phyloP scores from a whole-genome alignment of 352 stramenopile species.

The Thraustotheca clavata region DNA sequence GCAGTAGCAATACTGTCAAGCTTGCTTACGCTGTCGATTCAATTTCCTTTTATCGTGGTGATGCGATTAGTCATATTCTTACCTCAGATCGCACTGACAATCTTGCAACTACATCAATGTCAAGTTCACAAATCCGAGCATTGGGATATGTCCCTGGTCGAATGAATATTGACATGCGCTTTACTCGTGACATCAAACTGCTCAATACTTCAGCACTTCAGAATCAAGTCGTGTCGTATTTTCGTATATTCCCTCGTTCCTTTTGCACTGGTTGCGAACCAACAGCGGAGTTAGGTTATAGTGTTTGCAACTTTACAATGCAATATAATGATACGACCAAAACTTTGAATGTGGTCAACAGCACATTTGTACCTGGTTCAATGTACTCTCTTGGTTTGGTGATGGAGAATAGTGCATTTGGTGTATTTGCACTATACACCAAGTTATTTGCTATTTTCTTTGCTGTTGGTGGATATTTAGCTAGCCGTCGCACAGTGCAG shows the following conservation, averaged over 20 bases:
- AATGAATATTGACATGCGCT: not conserved
- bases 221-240: not conserved
- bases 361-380: not conserved
- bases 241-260: not conserved
- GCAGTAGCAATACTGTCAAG: not conserved
- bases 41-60: not conserved
- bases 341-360: not conserved
- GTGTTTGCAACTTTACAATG: constrained; percentile 10
- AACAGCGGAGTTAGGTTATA: not conserved
- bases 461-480: constrained; percentile 7
- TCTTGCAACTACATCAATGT: not conserved
- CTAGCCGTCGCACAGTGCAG: constrained; percentile 2
- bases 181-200: not conserved
- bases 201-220: not conserved
- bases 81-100: not conserved
- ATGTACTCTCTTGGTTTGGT: not conserved
- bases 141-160: constrained; percentile 13
- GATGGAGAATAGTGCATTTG: not conserved
- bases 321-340: not conserved
- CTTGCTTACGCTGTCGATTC: not conserved
- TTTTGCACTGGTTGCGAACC: constrained; percentile 12
- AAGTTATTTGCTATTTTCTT: constrained; percentile 5
- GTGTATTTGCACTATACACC: not conserved
- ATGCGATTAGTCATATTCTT: not conserved
- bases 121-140: not conserved